Base-by-base conservation (phyloP, 2,329 filamentous ascomycete species). In the Fusarium xyrophilum region DNA sequence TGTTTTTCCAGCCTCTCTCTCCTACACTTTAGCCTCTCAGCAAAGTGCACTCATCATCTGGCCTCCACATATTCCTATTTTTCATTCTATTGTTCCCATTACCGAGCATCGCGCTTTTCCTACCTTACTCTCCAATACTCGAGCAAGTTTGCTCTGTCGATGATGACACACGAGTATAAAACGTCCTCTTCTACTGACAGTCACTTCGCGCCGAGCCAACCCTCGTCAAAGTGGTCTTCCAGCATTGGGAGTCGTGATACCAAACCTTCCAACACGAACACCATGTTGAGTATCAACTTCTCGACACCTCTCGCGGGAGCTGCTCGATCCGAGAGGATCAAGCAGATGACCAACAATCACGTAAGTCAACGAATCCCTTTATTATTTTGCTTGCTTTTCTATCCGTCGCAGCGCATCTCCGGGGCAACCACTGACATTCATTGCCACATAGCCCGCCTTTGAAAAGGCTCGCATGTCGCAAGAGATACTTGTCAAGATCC, bases 251-350 rank as follows among this genome's bases (percentile, higher is more conserved):
- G 67, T 6, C 58, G 52, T 43, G 47, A 54, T 38, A 70, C 52
- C 32, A 70, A 70, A 39, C 44, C 55, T 32, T 51, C 48, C n/a
- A 56, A 51, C 27, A 73, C 60, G 32, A 56, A 48, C 32, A 73
- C 60, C 28, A 80, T 79, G 78, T 64, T 80, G 42, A 78, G 78
- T 15, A 76, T 81, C 55, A 77, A 80, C 71, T 81, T 81, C 53
- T 76, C 76, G n/a, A 76, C 78, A 27, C 79, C 79, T n/a, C 75
- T 80, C 2, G 74, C 76, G 7, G 79, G 78, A 36, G 68, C 73
- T 62, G 77, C 78, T 46, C 77, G 79, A 7, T 68, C 73, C 6
- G 77, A 79, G 56, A 73, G 76, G 48, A 76, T 81, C 56, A 77
- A 79, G 51, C 78, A 79, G 63, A 77, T 81, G 75, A 74, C 76